These are phyloP conservation scores for Paspalum vaginatum DNA, from an alignment of 176 grass and related monocot species.

Conservation along the genomic window DNA sequence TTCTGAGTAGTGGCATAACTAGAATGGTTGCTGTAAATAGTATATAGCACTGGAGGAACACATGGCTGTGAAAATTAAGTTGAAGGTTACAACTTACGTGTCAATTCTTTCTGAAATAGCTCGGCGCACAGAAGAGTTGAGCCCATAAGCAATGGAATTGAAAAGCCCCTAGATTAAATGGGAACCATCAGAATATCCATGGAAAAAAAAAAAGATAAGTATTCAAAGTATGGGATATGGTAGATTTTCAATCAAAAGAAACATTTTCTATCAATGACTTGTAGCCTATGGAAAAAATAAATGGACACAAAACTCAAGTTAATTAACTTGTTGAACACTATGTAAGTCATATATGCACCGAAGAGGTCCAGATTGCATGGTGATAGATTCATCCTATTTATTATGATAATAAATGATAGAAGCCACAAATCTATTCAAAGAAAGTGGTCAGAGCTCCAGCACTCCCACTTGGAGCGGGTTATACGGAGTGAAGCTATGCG, in stretches of 20 bases:
- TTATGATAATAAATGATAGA: conserved; percentile 14
- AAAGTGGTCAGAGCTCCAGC: neutral
- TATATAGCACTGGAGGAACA: neutral
- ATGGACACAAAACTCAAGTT: neutral
- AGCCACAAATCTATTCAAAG: neutral
- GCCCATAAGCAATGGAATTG: conserved; percentile 95
- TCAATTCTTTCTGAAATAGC: conserved; percentile 85
- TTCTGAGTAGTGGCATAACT: conserved; percentile 1
- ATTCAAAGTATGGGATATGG: neutral
- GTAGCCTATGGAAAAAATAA: neutral
- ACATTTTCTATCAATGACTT: neutral
- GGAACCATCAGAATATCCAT: conserved; percentile 6
- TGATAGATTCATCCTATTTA: conserved; percentile 1
- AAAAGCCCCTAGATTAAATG: conserved; percentile 66
- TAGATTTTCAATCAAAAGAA: neutral
- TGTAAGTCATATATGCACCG: neutral
- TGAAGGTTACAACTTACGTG: conserved; percentile 53
- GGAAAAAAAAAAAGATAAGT: neutral
- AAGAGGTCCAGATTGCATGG: neutral
- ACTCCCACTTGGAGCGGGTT: neutral
- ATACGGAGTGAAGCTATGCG: neutral
- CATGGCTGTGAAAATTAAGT: neutral
- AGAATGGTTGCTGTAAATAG: neutral
- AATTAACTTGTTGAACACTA: conserved; percentile 24
- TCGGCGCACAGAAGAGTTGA: conserved; percentile 90